phyloP scores from a whole-genome alignment of 164 flowering plant genomes.

The Annona cherimola region DNA sequence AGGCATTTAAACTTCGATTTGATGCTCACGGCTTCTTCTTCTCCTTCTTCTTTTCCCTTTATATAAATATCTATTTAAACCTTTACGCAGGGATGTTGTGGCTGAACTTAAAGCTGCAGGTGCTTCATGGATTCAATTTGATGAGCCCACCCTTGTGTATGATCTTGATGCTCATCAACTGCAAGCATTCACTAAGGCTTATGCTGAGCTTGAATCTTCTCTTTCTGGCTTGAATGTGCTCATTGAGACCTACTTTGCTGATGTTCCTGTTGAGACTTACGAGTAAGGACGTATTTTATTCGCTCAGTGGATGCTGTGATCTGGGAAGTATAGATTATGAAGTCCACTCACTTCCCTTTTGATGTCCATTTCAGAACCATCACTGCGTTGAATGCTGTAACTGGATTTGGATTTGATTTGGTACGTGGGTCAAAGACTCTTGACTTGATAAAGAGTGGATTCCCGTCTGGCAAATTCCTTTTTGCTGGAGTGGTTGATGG shows the following conservation, averaged over 20 bases:
- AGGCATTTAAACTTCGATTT: neutral
- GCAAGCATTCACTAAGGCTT: constrained; percentile 66
- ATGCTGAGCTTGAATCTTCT: constrained; percentile 62
- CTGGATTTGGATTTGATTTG: constrained; percentile 58
- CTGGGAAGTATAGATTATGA: neutral
- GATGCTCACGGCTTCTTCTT: neutral
- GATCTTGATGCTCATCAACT: constrained; percentile 22
- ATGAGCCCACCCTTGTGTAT: constrained; percentile 23
- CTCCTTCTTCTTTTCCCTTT: neutral
- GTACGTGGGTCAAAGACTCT: constrained; percentile 66
- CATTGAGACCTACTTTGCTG: constrained; percentile 89
- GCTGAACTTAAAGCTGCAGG: constrained; percentile 26
- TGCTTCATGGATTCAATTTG: constrained; percentile 27
- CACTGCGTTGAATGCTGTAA: constrained; percentile 53
- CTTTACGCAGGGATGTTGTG: constrained; percentile 21
- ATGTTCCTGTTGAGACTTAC: constrained; percentile 70
- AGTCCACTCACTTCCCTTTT: neutral
- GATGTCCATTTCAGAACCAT: constrained; percentile 23
- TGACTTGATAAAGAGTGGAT: constrained; percentile 51
- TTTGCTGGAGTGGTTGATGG: constrained; percentile 86
- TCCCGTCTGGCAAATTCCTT: constrained; percentile 54
- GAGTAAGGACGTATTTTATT: constrained; percentile 17
- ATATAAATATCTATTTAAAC: no score
- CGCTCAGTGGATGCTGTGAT: neutral
- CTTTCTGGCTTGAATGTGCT: constrained; percentile 67